Base-by-base conservation (phyloP, 495 filamentous ascomycete species). In the Trypethelium eluteriae region DNA sequence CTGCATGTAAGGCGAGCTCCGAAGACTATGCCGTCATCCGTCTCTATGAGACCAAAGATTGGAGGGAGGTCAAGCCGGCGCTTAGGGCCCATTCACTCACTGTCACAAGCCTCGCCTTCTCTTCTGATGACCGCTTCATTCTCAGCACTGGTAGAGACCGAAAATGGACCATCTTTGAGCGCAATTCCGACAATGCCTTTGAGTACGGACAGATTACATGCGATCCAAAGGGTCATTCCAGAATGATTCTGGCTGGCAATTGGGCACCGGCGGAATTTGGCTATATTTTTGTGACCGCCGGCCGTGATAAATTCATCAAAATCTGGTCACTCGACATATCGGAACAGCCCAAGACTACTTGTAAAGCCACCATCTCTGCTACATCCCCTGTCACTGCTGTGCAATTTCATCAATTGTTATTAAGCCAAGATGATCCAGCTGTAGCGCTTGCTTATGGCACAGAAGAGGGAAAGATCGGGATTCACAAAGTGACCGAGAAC, bases 1-100 rank as follows among this genome's bases (percentile, higher is more conserved):
- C 91, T n/a, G 91, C 93, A 2, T 98, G 93, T 79, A 90, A 88
- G 73, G 95, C 95, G 18, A 93, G 86, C 76, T 94, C 91, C 14
- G 78, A 93, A 62, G 92, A 96, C 70, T 95, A 99, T 72, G 94
- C 94, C 47, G 92, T 97, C 56, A 90, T 99, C 68, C 86, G 94
- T 25, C 73, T 99, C 1, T 97, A 95, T 72, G 89, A 93, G 71
- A 93, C 91, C 32, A 82, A 81, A 36, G 81, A 83, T 67, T 98
- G 93, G 93, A 88, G 89, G 34, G 92, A 98, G 77, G 78, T 96
- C 53, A 89, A 86, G 70, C 93, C 94, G 5, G 82, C 92, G 2
- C 79, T 98, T 18, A 79, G 81, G 32, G 88, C 88, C 3, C 94
- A 99, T 77, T 83, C 86, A 0, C 80, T 97, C 63, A 99, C 94